Percentiles rank a stretch among this genome's conserved stretches.
phyloP scores from a whole-genome alignment of 306 rosid species.

The Alnus glutinosa region DNA sequence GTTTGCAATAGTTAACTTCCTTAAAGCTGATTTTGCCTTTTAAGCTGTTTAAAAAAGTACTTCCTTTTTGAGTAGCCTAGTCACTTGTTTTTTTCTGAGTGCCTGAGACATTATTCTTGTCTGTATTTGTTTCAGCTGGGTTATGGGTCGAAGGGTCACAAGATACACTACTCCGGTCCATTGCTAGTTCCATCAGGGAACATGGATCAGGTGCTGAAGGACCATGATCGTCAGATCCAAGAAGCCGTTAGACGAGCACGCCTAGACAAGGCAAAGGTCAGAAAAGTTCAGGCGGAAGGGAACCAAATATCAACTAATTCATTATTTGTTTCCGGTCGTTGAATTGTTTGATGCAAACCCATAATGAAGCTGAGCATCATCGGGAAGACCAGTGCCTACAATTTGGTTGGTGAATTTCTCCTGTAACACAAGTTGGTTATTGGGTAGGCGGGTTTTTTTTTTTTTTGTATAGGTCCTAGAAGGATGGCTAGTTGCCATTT shows the following conservation, averaged over 20 bases:
- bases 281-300: constrained; percentile 80
- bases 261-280: constrained; percentile 80
- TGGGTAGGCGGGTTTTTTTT: constrained; percentile 18
- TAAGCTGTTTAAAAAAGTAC: neutral
- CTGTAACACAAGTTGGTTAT: constrained; percentile 31
- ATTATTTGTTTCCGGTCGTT: constrained; percentile 89
- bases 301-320: constrained; percentile 72
- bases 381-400: constrained; percentile 29
- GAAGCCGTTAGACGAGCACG: constrained; percentile 92
- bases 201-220: constrained; percentile 97
- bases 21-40: neutral
- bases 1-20: neutral
- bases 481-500: constrained; percentile 41
- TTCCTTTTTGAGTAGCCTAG: neutral
- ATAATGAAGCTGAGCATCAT: constrained; percentile 34
- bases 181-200: constrained; percentile 89
- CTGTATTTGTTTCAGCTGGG: constrained; percentile 57
- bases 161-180: constrained; percentile 97
- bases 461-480: constrained; percentile 52
- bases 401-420: constrained; percentile 34
- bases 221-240: constrained; percentile 95
- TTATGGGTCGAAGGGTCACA: constrained; percentile 90
- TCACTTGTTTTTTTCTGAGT: neutral
- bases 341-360: constrained; percentile 40
- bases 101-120: constrained; percentile 8